Evolutionary conservation across 345 rosid genomes (phyloP).

Genomic region (Populus tremula): DNA sequence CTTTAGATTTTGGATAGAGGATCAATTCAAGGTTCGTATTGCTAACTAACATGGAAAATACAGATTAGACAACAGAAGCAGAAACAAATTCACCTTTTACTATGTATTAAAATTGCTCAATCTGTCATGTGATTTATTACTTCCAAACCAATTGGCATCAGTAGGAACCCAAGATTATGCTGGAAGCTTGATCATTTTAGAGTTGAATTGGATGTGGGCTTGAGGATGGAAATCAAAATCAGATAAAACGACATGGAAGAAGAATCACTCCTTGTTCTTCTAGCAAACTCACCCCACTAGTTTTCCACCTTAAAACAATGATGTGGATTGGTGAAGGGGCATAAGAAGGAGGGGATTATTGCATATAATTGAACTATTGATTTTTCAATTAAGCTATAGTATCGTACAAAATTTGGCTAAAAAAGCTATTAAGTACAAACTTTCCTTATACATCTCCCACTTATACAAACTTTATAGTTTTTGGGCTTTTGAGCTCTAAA

Average conservation of each 20-base stretch:
- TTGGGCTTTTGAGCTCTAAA: conserved; percentile 11
- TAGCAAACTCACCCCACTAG: not conserved
- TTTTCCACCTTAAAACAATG: not conserved
- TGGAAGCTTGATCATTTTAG: not conserved
- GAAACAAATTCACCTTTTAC: not conserved
- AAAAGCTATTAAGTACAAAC: not conserved
- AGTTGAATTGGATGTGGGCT: not conserved
- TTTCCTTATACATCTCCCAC: not conserved
- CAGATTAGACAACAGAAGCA: not conserved
- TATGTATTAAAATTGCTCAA: not conserved
- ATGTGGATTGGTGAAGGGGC: not conserved
- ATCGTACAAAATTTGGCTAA: not conserved
- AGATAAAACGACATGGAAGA: too few relatives aligned
- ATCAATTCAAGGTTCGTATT: not conserved
- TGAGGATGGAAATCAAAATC: too few relatives aligned
- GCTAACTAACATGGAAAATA: not conserved
- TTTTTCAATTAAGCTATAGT: too few relatives aligned
- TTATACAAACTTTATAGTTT: too few relatives aligned
- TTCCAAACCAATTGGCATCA: not conserved
- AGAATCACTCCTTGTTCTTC: too few relatives aligned
- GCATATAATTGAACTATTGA: too few relatives aligned
- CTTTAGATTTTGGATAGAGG: not conserved
- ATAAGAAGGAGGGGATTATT: not conserved
- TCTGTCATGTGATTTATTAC: not conserved
- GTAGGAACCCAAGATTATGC: not conserved